A percentile compares a stretch with the other conserved stretches of the same genome.
phyloP scores from a whole-genome alignment of 345 rosid genomes.

The Crucihimalaya himalaica region DNA sequence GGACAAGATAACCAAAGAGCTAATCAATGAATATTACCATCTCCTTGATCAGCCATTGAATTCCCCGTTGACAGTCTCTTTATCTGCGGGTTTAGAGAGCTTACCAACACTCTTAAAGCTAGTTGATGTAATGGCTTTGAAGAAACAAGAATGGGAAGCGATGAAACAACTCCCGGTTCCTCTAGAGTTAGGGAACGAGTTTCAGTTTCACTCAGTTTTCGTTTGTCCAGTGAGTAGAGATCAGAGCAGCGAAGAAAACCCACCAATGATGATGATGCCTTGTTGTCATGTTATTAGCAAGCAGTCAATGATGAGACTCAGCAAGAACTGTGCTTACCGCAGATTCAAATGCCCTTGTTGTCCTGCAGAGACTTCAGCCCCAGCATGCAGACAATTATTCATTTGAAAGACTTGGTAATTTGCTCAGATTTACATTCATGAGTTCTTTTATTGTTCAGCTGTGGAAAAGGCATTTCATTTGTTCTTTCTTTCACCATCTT shows the following conservation, averaged over 20 bases:
- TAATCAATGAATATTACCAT: constrained; percentile 57
- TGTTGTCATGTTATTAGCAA: constrained; percentile 73
- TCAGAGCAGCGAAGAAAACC: constrained; percentile 62
- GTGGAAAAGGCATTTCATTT: background rate
- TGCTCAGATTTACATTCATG: background rate
- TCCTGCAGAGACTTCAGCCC: constrained; percentile 48
- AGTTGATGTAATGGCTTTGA: constrained; percentile 57
- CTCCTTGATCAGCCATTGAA: constrained; percentile 54
- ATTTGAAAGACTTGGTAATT: constrained; percentile 35
- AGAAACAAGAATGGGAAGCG: constrained; percentile 62
- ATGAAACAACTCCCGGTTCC: constrained; percentile 71
- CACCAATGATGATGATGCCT: constrained; percentile 72
- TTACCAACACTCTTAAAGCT: constrained; percentile 65
- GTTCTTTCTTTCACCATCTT: background rate
- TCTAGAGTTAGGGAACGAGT: constrained; percentile 57
- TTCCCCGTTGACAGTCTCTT: constrained; percentile 52
- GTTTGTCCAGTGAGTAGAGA: constrained; percentile 78
- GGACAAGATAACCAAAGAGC: constrained; percentile 46
- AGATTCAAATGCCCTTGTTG: constrained; percentile 71
- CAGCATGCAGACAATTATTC: constrained; percentile 51
- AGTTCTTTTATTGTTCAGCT: constrained; percentile 7
- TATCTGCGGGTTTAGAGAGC: constrained; percentile 63
- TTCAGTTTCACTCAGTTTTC: constrained; percentile 66
- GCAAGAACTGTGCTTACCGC: constrained; percentile 45
- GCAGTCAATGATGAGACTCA: constrained; percentile 58